Percentiles rank a stretch among this genome's conserved stretches.
Conservation (phyloP, 2,329 filamentous ascomycete genomes). For the Epichloe coenophiala region DNA sequence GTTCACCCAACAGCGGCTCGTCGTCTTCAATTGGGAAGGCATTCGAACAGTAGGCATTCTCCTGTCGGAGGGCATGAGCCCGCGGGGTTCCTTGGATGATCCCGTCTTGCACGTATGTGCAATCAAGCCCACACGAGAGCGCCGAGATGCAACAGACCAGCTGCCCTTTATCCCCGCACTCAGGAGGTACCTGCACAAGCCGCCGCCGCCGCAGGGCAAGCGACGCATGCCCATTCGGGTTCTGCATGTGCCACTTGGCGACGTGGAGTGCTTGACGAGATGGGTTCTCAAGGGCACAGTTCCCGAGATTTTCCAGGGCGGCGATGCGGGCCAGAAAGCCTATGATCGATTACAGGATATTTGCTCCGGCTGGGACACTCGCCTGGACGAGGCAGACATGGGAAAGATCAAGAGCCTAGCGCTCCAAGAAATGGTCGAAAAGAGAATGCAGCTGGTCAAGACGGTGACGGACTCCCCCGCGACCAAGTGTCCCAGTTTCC, state of each 20-base stretch:
- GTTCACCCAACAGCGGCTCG: slow-evolving; percentile 60
- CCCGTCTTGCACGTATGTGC: slow-evolving; percentile 69
- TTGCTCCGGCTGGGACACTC: slow-evolving; percentile 60
- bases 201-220: slow-evolving; percentile 53
- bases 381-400: slow-evolving; percentile 80
- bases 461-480: slow-evolving; percentile 55
- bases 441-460: slow-evolving; percentile 49
- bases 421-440: slow-evolving; percentile 65
- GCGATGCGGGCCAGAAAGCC: slow-evolving; percentile 37
- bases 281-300: slow-evolving; percentile 47
- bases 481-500: slow-evolving; percentile 59
- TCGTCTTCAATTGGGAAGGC: slow-evolving; percentile 78
- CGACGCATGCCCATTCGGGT: slow-evolving; percentile 56
- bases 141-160: slow-evolving; percentile 68
- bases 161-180: slow-evolving; percentile 70
- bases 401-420: slow-evolving; percentile 68
- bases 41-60: slow-evolving; percentile 72
- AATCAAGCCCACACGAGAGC: slow-evolving; percentile 53
- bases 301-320: slow-evolving; percentile 43
- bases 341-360: slow-evolving; percentile 56
- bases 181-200: slow-evolving; percentile 49
- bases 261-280: slow-evolving; percentile 75
- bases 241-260: slow-evolving; percentile 55
- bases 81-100: slow-evolving; percentile 39
- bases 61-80: slow-evolving; percentile 58